Conservation (phyloP, 2,329 filamentous ascomycete genomes). For the Teratosphaeriaceae sp. region DNA sequence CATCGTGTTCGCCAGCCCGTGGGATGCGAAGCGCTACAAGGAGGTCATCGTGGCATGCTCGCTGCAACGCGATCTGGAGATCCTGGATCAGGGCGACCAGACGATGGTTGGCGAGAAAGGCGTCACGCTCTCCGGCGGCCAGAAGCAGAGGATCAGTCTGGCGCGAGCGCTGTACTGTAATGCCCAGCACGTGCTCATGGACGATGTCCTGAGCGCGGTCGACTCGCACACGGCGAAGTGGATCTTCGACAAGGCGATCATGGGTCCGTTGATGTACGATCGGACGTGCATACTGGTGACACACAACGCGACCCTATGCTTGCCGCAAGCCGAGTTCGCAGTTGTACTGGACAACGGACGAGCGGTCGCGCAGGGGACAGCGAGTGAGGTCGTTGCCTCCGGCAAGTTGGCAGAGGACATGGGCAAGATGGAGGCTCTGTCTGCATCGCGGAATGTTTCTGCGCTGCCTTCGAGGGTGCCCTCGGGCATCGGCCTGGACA, state of each 20-base stretch:
- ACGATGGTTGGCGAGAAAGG: slow-evolving; percentile 96
- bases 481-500: slow-evolving; percentile 62
- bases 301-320: slow-evolving; percentile 85
- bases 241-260: slow-evolving; percentile 92
- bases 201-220: slow-evolving; percentile 93
- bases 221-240: slow-evolving; percentile 97
- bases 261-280: slow-evolving; percentile 78
- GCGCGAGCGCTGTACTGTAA: slow-evolving; percentile 97
- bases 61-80: slow-evolving; percentile 82
- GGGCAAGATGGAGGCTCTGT: slow-evolving; percentile 56
- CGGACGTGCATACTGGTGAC: slow-evolving; percentile 94
- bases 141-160: slow-evolving; percentile 95
- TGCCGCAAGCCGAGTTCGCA: slow-evolving; percentile 71
- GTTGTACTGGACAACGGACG: slow-evolving; percentile 85
- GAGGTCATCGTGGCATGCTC: slow-evolving; percentile 88
- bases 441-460: slow-evolving; percentile 64
- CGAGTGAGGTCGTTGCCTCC: slow-evolving; percentile 73
- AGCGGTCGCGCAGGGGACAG: slow-evolving; percentile 66
- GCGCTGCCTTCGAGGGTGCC: slow-evolving; percentile 69
- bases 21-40: slow-evolving; percentile 74
- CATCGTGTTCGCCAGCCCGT: slow-evolving; percentile 80
- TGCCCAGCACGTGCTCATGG: slow-evolving; percentile 81
- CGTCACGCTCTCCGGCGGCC: slow-evolving; percentile 90
- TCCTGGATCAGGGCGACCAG: slow-evolving; percentile 85
- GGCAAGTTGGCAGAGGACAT: slow-evolving; percentile 85